Evolutionary conservation across 1,284 basidiomycete genomes (phyloP).

Genomic region (Melampsora americana): DNA sequence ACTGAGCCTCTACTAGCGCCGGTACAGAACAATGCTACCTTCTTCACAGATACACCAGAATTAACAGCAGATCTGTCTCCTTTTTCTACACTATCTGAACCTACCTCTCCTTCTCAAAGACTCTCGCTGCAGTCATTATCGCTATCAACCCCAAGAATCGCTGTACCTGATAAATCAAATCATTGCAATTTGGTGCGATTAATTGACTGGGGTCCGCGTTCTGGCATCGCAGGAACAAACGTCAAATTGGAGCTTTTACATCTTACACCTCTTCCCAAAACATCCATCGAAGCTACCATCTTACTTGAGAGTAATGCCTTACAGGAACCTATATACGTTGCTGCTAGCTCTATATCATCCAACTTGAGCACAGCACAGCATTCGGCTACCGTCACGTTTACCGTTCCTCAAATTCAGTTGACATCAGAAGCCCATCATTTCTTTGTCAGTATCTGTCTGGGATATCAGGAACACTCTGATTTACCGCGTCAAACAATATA

Average conservation of each 20-base stretch:
- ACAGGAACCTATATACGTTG: neutral
- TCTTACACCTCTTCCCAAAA: neutral
- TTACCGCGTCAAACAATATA: neutral
- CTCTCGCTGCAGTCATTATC: neutral
- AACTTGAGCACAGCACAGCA: neutral
- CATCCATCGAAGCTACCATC: neutral
- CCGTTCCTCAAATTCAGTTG: conserved; percentile 1
- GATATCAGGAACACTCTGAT: neutral
- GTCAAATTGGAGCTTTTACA: neutral
- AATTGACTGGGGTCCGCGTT: neutral
- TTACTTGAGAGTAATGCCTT: neutral
- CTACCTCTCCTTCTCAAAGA: conserved; percentile 10
- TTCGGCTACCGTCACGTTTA: neutral
- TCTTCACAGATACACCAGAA: conserved; percentile 5
- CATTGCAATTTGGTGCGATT: neutral
- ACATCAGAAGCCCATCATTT: neutral
- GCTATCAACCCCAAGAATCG: neutral
- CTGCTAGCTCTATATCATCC: neutral
- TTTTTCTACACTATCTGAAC: neutral
- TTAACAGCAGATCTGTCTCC: neutral
- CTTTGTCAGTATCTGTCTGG: neutral
- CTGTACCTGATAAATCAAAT: neutral
- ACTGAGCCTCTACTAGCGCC: neutral
- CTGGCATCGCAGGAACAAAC: neutral
- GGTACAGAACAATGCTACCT: neutral